phyloP scores from a whole-genome alignment of 2,329 filamentous ascomycete species.

The Cladobotryum mycophilum region DNA sequence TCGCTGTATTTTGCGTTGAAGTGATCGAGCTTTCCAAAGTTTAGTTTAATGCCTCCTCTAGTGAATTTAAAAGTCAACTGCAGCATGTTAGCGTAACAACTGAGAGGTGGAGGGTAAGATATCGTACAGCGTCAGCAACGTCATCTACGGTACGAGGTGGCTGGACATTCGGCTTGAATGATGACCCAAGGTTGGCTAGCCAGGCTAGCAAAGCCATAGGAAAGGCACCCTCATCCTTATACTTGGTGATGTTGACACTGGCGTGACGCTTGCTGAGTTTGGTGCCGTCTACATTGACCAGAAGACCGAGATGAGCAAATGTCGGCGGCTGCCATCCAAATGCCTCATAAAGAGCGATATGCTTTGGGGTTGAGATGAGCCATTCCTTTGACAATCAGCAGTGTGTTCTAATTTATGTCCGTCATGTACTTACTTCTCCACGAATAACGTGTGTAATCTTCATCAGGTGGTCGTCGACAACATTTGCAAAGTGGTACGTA shows the following conservation, averaged over 20 bases:
- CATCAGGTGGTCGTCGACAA: conserved; percentile 95
- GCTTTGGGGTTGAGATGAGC: conserved; percentile 85
- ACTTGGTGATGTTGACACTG: conserved; percentile 44
- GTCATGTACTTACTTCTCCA: conserved; percentile 57
- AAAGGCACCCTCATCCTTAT: conserved; percentile 39
- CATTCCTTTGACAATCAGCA: conserved; percentile 58
- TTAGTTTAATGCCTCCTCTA: conserved; percentile 79
- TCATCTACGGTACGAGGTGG: conserved; percentile 51
- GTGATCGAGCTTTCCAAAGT: conserved; percentile 71
- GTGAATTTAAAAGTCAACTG: conserved; percentile 85
- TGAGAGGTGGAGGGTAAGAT: background rate
- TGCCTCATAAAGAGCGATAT: conserved; percentile 64
- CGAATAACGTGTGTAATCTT: conserved; percentile 91
- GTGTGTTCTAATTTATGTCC: background rate
- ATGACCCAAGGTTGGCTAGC: conserved; percentile 60
- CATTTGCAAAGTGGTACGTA: conserved; percentile 96
- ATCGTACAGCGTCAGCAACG: conserved; percentile 59
- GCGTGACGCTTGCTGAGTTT: conserved; percentile 82
- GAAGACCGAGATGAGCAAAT: conserved; percentile 76
- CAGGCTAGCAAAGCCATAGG: conserved; percentile 64
- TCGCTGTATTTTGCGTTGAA: conserved; percentile 64
- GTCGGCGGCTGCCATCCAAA: conserved; percentile 66
- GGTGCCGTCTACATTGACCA: conserved; percentile 60
- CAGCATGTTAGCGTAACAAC: conserved; percentile 18
- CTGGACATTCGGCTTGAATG: conserved; percentile 21